Base-by-base conservation (phyloP, 2,329 filamentous ascomycete species). In the Aspergillus fijiensis region DNA sequence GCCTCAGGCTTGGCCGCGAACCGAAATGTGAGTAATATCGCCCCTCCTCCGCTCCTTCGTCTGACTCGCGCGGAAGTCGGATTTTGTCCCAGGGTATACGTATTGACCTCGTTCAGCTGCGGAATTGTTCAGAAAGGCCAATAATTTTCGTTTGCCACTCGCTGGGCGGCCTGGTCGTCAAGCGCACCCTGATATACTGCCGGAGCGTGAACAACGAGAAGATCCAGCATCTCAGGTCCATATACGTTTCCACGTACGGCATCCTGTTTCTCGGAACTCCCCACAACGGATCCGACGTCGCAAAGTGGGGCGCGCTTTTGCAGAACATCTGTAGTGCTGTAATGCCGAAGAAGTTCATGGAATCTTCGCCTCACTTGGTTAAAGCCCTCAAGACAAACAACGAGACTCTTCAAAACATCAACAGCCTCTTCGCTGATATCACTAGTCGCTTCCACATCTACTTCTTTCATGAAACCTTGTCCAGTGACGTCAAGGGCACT, bases 111-210 rank as follows among this genome's bases (percentile, higher is more conserved):
- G 3, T 42, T 2, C 71, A 77, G 78, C 68, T 76, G 52, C 73
- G 73, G 61, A 65, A 82, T 55, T 85, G 84, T 5, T 76, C 79
- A 35, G 80, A 82, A 25, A 85, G 87, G 49, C 88, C 89, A 5
- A 90, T 93, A 66, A 87, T 93, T 62, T 93, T 89, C 80, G 84
- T 92, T 39, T 88, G 84, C 54, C 89, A 92, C 73, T 90, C 88
- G 55, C 79, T 92, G 2, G 90, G 89, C 4, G 90, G 89, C 6
- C 85, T 92, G 60, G 77, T 92, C 2, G 82, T 89, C 55, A 92
- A 92, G 73, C 81, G 87, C 51, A 87, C 88, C 1, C 76, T 92
- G 51, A 81, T 89, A 53, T 87, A 89, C 70, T 89, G 87, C 50
- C 84, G 85, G 65, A 87, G 86, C 67, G 72, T 89, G 12, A 81